phyloP scores from a whole-genome alignment of 2,329 filamentous ascomycete species.

The Metarhizium humberi region DNA sequence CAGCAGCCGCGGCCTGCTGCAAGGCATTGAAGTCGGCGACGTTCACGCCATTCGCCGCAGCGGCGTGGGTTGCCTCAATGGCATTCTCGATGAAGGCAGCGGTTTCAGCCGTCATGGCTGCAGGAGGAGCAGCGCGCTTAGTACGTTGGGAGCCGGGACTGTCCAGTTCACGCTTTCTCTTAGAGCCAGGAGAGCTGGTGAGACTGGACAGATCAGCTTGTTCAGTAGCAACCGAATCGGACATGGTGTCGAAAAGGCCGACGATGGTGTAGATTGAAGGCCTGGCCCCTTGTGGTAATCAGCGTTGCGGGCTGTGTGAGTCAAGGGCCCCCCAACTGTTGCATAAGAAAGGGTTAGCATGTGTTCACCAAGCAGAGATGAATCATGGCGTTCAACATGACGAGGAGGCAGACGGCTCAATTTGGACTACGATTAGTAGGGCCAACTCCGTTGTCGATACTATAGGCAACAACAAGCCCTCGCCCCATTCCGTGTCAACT shows the following conservation, averaged over 20 bases:
- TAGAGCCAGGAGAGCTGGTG: slow-evolving; percentile 36
- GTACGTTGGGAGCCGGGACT: slow-evolving; percentile 40
- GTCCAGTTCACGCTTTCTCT: slow-evolving; percentile 45
- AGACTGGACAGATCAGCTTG: slow-evolving; percentile 37
- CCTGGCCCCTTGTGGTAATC: neutral
- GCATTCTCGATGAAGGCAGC: slow-evolving; percentile 46
- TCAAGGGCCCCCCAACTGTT: neutral
- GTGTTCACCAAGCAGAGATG: neutral
- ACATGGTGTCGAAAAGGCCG: slow-evolving; percentile 24
- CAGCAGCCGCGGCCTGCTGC: slow-evolving; percentile 39
- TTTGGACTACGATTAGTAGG: neutral
- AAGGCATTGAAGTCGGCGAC: slow-evolving; percentile 48
- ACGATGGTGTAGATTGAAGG: neutral
- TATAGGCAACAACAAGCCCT: neutral
- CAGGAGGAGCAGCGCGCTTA: slow-evolving; percentile 39
- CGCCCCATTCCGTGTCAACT: neutral
- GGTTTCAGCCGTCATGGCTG: slow-evolving; percentile 35
- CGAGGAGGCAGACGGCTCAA: neutral
- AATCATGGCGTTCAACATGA: neutral
- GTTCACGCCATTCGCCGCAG: slow-evolving; percentile 31
- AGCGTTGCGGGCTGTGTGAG: neutral
- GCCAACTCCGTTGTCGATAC: neutral
- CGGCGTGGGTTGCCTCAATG: slow-evolving; percentile 33
- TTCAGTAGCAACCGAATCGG: slow-evolving; percentile 35
- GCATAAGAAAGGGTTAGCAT: neutral